Evolutionary conservation across 1,284 basidiomycete genomes (phyloP), one percentile per base, ranked within the genome.

Genomic region (Fomitopsis betulina): DNA sequence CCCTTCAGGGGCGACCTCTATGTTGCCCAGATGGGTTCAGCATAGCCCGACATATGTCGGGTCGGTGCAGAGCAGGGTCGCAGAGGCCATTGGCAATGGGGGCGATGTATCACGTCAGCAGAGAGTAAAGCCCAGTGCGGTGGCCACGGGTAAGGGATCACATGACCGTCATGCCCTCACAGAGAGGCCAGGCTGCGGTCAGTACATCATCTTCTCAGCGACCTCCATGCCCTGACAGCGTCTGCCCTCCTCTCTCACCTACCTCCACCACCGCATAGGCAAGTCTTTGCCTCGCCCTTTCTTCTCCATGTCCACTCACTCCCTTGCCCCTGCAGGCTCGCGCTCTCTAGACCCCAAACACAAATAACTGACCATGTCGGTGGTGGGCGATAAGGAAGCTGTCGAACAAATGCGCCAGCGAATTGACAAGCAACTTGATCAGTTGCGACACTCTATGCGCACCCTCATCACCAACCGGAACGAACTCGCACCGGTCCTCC

Each of bases 141-240:
- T 15, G 8, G 43, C 25, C 2, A 10, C 21, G 27, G 12, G 19
- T 8, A 5, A 15, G 21, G 40, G 9, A n/a, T 47, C 45, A 47
- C 25, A 6, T 47, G 45, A 47, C 21, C 45, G 25, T 47, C 7
- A 23, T 47, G 45, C 25, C 21, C 45, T 30, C 35, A 15, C 35
- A 2, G 35, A 37, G 35, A 6, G 35, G 42, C n/a, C 25, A 43
- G 42, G 21, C 21, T 23, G 42, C 42, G 2, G 45, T 47, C 49
- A 32, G 49, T 33, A 37, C 49, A 51, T 51, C 49, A 51, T 35
- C 49, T 51, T 51, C 49, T 51, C 49, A 51, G 49, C 49, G 49
- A 51, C 32, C 30, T 51, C 4, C 32, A 51, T 35, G 32, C 19
- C 30, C 25, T 35, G 49, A 51, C 49, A 51, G 49, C 49, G 49